Percentiles rank a stretch among this genome's conserved stretches.
Conservation (phyloP, 768 basidiomycete species). For the Kwoniella sp. region DNA sequence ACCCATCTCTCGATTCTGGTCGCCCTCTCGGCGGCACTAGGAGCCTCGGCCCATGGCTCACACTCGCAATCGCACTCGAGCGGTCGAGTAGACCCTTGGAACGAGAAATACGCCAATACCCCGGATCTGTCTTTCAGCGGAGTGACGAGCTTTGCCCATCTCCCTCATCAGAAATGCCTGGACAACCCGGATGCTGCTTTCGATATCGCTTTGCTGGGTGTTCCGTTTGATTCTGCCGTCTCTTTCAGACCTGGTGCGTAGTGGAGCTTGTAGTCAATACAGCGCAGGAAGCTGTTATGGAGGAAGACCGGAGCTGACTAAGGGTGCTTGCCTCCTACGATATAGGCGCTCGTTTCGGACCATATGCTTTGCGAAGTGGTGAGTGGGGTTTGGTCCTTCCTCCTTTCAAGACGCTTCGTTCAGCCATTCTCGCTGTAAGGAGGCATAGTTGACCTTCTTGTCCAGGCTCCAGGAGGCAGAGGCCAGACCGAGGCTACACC, state of each 20-base stretch:
- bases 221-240: conserved; percentile 50
- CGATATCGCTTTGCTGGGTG: conserved; percentile 74
- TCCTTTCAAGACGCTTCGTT: not conserved
- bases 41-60: conserved; percentile 3
- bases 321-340: not conserved
- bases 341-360: conserved; percentile 41
- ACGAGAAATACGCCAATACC: conserved; percentile 24
- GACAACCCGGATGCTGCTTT: conserved; percentile 63
- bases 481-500: conserved; percentile 37
- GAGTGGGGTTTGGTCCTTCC: conserved; percentile 3
- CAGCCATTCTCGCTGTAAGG: not conserved
- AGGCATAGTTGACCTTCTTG: not conserved
- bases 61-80: conserved; percentile 1
- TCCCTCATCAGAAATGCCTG: conserved; percentile 73
- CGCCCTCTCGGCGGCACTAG: not conserved
- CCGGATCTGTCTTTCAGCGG: conserved; percentile 77
- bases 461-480: conserved; percentile 41
- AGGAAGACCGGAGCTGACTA: not conserved
- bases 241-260: conserved; percentile 46
- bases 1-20: conserved; percentile 6
- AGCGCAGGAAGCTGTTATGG: not conserved
- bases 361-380: conserved; percentile 69
- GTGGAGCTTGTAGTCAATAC: not conserved
- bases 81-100: conserved; percentile 35
- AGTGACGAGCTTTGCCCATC: conserved; percentile 78